Base-by-base conservation (phyloP, 257 asterid genomes). In the Nemophila menziesii region DNA sequence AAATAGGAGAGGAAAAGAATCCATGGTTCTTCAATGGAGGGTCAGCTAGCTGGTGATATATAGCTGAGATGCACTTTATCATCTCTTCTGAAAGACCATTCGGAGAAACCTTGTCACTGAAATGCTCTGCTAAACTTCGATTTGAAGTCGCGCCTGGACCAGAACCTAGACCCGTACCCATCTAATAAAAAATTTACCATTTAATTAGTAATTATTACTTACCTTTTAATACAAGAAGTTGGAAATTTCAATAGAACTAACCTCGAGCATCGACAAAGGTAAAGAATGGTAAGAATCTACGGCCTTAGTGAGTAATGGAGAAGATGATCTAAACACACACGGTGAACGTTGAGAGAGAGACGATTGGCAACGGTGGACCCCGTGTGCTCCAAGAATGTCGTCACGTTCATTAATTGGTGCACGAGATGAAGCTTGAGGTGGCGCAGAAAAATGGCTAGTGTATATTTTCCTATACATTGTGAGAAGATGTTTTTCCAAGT, bases 181-280 rank as follows among this genome's bases (percentile, higher is more conserved):
- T 55, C 93, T 83, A 79, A 18, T 23, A 34, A 61, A 46, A 36
- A 11, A 24, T 21, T 27, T 39, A 42, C 22, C 23, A 29, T 29
- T n/a, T n/a, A n/a, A 13, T 29, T 29, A 29, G 36, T 29, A 24
- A 4, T 24, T 24, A 24, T 9, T 9, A 24, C n/a, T 24, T 24
- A 24, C 33, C 33, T 24, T 24, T 29, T 29, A 29, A 7, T 7
- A 29, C 12, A 5, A 2, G 7, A 13, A 29, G 36, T 7, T 13
- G 2, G 9, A 29, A 29, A 29, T 7, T 29, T 29, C 9, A 19
- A 38, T n/a, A 39, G 5, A 4, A 54, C 42, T 45, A 52, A 83
- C 97, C 93, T 89, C 95, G n/a, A 89, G 56, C 95, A 87, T 83
- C 34, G 80, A 72, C 27, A 89, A 57, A 45, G 98, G 95, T 14